Evolutionary conservation across 2,329 filamentous ascomycete genomes (phyloP).

Genomic region (Dactylonectria macrodidyma): DNA sequence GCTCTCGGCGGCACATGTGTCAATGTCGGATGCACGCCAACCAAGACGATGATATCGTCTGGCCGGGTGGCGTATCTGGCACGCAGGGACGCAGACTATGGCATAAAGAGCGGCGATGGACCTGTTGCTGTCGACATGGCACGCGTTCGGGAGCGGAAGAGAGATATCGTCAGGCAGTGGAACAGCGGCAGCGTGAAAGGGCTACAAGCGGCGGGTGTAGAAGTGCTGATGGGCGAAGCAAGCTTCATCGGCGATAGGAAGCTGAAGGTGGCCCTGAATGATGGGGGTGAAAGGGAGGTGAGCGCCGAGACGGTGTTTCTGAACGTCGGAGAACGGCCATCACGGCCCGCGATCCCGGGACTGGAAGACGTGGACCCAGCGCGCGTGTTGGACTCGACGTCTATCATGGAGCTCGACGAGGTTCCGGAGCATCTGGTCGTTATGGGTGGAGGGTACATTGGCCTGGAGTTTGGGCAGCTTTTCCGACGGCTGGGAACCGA

Average conservation of each 20-base stretch:
- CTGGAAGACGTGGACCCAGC: slow-evolving; percentile 53
- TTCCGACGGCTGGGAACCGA: slow-evolving; percentile 64
- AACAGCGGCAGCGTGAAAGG: slow-evolving; percentile 62
- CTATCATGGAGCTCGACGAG: slow-evolving; percentile 61
- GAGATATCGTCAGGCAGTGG: slow-evolving; percentile 67
- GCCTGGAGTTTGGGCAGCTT: slow-evolving; percentile 68
- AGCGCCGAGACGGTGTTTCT: slow-evolving; percentile 61
- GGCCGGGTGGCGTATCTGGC: slow-evolving; percentile 64
- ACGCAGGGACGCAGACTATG: slow-evolving; percentile 60
- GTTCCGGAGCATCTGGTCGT: slow-evolving; percentile 65
- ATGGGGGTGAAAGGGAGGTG: slow-evolving; percentile 52
- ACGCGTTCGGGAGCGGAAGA: slow-evolving; percentile 65
- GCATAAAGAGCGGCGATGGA: slow-evolving; percentile 53
- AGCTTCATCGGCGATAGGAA: slow-evolving; percentile 59
- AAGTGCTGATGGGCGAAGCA: slow-evolving; percentile 62
- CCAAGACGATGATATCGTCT: slow-evolving; percentile 70
- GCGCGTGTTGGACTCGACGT: slow-evolving; percentile 62
- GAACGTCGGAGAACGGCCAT: slow-evolving; percentile 62
- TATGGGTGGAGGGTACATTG: slow-evolving; percentile 68
- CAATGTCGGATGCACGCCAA: slow-evolving; percentile 70
- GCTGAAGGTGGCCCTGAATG: slow-evolving; percentile 52
- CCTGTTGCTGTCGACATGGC: slow-evolving; percentile 61
- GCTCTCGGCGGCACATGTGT: slow-evolving; percentile 69
- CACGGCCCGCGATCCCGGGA: slow-evolving; percentile 55
- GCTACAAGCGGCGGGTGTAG: slow-evolving; percentile 57